Evolutionary conservation across 768 basidiomycete species (phyloP).

Genomic region (Lactarius deliciosus): DNA sequence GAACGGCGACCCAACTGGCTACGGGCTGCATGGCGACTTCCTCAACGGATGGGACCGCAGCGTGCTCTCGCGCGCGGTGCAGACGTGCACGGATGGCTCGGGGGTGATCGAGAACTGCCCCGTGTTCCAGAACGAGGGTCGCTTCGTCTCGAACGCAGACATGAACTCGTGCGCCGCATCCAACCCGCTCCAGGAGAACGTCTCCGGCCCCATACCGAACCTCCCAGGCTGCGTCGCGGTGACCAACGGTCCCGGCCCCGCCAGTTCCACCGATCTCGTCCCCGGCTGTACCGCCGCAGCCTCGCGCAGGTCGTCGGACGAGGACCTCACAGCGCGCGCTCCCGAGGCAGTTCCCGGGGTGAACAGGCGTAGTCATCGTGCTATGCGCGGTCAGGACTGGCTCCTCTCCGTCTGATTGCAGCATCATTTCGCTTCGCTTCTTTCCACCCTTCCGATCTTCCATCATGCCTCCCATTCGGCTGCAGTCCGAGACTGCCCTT

Average conservation of each 20-base stretch:
- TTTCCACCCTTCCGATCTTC: neutral
- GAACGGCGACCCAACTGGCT: constrained; percentile 45
- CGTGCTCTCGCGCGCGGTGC: constrained; percentile 41
- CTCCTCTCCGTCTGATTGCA: neutral
- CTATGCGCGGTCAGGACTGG: constrained; percentile 11
- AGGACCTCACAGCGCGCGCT: neutral
- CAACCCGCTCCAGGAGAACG: neutral
- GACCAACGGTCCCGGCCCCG: neutral
- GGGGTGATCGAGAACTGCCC: constrained; percentile 5
- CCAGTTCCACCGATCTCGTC: neutral
- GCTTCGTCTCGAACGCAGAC: neutral
- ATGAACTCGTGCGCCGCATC: neutral
- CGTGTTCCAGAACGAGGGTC: constrained; percentile 7
- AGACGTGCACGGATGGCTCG: constrained; percentile 31
- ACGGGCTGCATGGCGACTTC: constrained; percentile 42
- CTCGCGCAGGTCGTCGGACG: constrained; percentile 10
- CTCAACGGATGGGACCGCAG: constrained; percentile 44
- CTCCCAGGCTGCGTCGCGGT: constrained; percentile 14
- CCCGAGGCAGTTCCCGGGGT: neutral
- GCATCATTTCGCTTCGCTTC: neutral
- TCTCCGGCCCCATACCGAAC: neutral
- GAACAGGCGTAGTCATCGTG: constrained; percentile 16
- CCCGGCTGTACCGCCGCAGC: neutral
- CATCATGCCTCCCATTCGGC: constrained; percentile 1
- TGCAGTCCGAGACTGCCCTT: neutral